Evolutionary conservation across 495 filamentous ascomycete genomes (phyloP), one percentile per base, ranked within the genome.

Genomic region (Venustampulla echinocandica): DNA sequence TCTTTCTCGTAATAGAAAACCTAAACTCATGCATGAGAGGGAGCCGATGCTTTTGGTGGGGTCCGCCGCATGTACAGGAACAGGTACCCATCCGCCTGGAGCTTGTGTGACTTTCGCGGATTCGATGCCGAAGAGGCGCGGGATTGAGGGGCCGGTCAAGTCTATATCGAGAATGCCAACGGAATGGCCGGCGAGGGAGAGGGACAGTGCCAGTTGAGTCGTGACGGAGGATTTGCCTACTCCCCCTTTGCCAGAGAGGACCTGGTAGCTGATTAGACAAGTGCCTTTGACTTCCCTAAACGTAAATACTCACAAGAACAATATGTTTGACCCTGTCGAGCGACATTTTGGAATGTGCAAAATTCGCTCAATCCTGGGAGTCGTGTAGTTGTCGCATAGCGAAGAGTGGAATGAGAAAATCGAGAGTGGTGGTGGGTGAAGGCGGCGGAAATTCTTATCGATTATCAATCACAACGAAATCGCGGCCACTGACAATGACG

Each of bases 161-260:
- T 98, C 92, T 59, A 97, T 79, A 63, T 98, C 92, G 47, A 98
- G 87, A 23, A 98, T 87, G 13, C 93, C 92, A 44, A 97, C 90
- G 6, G 80, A 85, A 68, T 86, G 78, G 54, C 84, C 87, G 49
- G 83, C 74, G 1, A 88, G 80, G 2, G 85, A 83, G 40, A 98
- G 81, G 4, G 90, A 85, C 33, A 97, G 80, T 4, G 92, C 92
- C 9, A 98, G 81, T 62, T 97, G 93, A 2, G 90, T 89, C 10
- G 92, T 97, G 5, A 95, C 79, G 38, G 89, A 95, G 45, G 92
- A 98, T 73, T 98, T 98, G 17, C 92, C 92, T 11, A 98, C 92
- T 32, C 92, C 92, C 47, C 92, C 92, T 73, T 98, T 98, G 49
- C 92, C 92, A 4, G 93, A 97, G 48, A 98, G 87, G 53, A 98